Base-by-base conservation (phyloP, 225 moss, liverwort and hornwort genomes). In the Sphagnum tenellum region DNA sequence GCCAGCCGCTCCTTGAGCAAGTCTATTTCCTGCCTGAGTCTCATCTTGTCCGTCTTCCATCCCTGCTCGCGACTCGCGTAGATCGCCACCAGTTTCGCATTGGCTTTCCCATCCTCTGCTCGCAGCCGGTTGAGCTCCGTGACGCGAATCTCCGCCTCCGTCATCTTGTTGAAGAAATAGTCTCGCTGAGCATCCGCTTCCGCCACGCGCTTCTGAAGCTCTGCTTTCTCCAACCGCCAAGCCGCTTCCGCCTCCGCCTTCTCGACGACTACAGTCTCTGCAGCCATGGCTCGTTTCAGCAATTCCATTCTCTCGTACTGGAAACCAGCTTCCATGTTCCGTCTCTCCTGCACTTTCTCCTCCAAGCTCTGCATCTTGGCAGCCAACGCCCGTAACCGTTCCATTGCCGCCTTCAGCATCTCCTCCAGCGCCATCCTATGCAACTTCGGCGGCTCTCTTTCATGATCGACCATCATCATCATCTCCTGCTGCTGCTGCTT, bases 91-190 rank as follows among this genome's bases (percentile, higher is more conserved):
- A 69, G 45, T 60, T 59, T 69, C 3, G 68, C 68, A 69, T 69
- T 69, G 3, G 61, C 68, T 46, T 69, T 69, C 3, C 68, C 68
- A 69, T 69, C 68, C 61, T 69, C 68, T 7, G 60, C 68, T 14
- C 68, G 68, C 4, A 69, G 44, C 50, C 51, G 59, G 49, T 69
- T 59, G 50, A 69, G 12, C 46, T 69, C 68, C 9, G 60, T 60
- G 2, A 60, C 51, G 12, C 50, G 68, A 9, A n/a, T 50, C 50
- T 69, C 68, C 4, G 61, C 60, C 9, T 60, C 60, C 49, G 60
- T 53, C 60, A 69, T 61, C 0, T 61, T 59, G n/a, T 69, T 69
- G 50, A 69, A 69, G 61, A 69, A 69, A 45, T 61, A 69, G 6
- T 44, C 61, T 12, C 68, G 50, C 53, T 69, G 68, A 50, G 68